Evolutionary conservation across 176 grass and related monocot species (phyloP), one percentile per base, ranked within the genome.

Genomic region (Eragrostis curvula): DNA sequence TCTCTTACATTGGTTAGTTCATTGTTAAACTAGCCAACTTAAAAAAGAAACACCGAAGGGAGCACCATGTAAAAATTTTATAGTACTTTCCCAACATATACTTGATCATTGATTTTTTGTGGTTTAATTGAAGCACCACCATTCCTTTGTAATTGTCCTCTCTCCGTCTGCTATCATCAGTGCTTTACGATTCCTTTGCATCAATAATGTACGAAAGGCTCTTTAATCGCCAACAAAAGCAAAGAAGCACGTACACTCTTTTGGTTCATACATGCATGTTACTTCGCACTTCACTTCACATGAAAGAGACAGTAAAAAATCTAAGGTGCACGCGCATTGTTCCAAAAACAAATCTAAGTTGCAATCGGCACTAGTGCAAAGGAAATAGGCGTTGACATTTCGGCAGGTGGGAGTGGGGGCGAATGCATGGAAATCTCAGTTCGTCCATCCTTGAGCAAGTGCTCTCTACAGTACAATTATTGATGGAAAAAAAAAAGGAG

Each of bases 381-480:
- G 4, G 1, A 6, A 18, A 52, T 18, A 12, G 18, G 60, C 41
- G 60, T 79, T 79, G 60, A 79, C 76, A 79, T 65, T 49, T 78
- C 1, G 42, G 16, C 41, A 47, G 28, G 46, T 28, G 23, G 14
- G 16, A 18, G 9, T 62, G 30, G 59, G 32, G 16, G 10, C 64
- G 32, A 36, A 36, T 4, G 32, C 32, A 29, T 44, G 18, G 24
- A 48, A 30, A 32, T 20, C 74, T 6, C 58, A 36, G 57, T 49
- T 48, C 41, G 21, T 47, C 27, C 59, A 65, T 20, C 75, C 58
- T 13, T 13, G 1, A 29, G 5, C 18, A 48, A 64, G 58, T 78
- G 75, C 58, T 78, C 57, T 47, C 39, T 43, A 60, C 36, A 44
- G 73, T 74, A 55, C 29, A 53, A 13, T 75, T 14, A 71, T 71